phyloP scores from a whole-genome alignment of 257 asterid species.

The Plectranthus barbatus region DNA sequence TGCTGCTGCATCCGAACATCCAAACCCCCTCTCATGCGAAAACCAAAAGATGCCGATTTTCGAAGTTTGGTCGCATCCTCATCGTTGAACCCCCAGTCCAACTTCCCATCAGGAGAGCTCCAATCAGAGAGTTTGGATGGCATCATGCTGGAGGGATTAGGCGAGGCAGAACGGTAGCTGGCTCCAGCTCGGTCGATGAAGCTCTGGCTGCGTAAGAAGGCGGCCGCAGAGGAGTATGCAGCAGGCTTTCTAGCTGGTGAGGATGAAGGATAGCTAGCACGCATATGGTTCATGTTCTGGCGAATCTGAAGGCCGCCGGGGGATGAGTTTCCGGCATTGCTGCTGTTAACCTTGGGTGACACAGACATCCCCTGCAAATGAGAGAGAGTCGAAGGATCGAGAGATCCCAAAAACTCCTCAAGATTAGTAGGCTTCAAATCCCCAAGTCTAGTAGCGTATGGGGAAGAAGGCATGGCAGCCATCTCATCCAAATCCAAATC shows the following conservation, averaged over 20 bases:
- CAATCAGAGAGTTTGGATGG: conserved; percentile 48
- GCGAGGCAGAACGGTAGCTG: conserved; percentile 13
- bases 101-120: conserved; percentile 70
- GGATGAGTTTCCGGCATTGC: too few species aligned
- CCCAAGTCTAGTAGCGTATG: conserved; percentile 19
- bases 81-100: conserved; percentile 75
- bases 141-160: conserved; percentile 10
- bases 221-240: conserved; percentile 53
- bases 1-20: conserved; percentile 23
- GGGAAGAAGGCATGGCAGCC: conserved; percentile 52
- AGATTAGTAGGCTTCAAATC: conserved; percentile 64
- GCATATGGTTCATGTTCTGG: too few species aligned
- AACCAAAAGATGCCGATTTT: conserved; percentile 47
- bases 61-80: conserved; percentile 54
- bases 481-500: conserved; percentile 50
- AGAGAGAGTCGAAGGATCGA: too few species aligned
- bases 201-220: conserved; percentile 79
- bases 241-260: conserved; percentile 33
- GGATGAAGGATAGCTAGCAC: conserved; percentile 56
- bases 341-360: too few species aligned
- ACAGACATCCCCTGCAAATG: too few species aligned
- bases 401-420: conserved; percentile 60
- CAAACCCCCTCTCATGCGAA: conserved; percentile 4
- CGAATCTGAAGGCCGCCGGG: too few species aligned
- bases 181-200: too few species aligned